A percentile compares a stretch with the other conserved stretches of the same genome.
Conservation (phyloP, 768 basidiomycete genomes). For the Tylopilus plumbeoviolaceoides region DNA sequence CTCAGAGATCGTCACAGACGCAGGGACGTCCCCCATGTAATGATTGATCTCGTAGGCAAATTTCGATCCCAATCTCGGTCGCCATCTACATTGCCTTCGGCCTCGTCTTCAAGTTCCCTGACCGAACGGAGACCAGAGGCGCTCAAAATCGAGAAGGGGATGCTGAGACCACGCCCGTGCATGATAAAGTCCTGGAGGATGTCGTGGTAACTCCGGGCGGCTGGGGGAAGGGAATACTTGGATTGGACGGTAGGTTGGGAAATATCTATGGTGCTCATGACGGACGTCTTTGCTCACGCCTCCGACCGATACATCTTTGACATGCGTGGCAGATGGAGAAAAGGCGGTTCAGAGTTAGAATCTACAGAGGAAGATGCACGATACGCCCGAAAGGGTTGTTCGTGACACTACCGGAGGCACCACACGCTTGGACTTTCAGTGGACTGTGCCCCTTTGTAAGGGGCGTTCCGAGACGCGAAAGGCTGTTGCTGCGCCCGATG, state of each 20-base stretch:
- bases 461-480: no score
- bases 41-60: neutral
- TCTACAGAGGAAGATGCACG: slow-evolving; percentile 18
- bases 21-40: neutral
- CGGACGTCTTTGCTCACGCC: neutral
- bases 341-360: slow-evolving; percentile 6
- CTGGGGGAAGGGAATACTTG: slow-evolving; percentile 28
- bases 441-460: no score
- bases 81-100: neutral
- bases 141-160: slow-evolving; percentile 30
- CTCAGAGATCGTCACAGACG: neutral
- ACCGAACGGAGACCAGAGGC: slow-evolving; percentile 22
- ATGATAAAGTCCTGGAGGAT: slow-evolving; percentile 60
- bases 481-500: no score
- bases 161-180: slow-evolving; percentile 28
- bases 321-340: neutral
- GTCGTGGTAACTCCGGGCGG: slow-evolving; percentile 62
- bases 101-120: slow-evolving; percentile 18
- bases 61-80: neutral
- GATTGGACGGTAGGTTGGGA: slow-evolving; percentile 19
- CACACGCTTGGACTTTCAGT: no score
- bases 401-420: no score
- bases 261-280: slow-evolving; percentile 4
- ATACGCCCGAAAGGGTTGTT: no score
- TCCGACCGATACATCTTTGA: neutral